Percentiles rank a stretch among this genome's conserved stretches.
phyloP scores from a whole-genome alignment of 495 filamentous ascomycete genomes.

The Xylaria curta region DNA sequence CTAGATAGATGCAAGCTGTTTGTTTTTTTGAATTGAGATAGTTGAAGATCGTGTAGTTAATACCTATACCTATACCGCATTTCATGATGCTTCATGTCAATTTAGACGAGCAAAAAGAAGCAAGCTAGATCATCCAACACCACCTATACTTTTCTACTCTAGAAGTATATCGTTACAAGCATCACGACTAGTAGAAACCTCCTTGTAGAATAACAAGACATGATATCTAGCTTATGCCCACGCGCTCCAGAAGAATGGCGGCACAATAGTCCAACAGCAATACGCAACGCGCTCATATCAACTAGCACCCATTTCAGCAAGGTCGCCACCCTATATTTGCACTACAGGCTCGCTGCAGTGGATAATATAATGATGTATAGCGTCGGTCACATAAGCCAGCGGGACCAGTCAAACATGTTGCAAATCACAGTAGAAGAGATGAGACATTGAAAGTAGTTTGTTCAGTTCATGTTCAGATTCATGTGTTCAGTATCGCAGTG shows the following conservation, averaged over 20 bases:
- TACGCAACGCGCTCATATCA: not conserved
- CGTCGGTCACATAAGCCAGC: not conserved
- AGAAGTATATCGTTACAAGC: not conserved
- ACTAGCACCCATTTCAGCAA: not conserved
- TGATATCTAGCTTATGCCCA: not conserved
- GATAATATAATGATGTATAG: not conserved
- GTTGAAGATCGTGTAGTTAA: not conserved
- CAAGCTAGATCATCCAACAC: not conserved
- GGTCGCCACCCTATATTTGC: not conserved
- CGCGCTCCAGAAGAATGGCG: not conserved
- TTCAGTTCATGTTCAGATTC: slow-evolving; percentile 30
- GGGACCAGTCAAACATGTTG: not conserved
- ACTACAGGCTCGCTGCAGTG: fast-evolving
- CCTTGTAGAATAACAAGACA: not conserved
- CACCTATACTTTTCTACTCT: not conserved
- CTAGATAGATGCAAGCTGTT: not conserved
- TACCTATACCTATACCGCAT: not conserved
- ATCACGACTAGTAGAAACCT: not conserved
- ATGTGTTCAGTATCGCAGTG: slow-evolving; percentile 35
- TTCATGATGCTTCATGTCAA: not conserved
- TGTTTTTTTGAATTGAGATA: not conserved
- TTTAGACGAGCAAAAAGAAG: not conserved
- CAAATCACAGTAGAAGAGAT: not conserved
- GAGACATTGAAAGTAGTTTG: not conserved
- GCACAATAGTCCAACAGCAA: not conserved